These are phyloP conservation scores for Suillus tomentosus DNA, from an alignment of 768 basidiomycete genomes.

Conservation along the genomic window DNA sequence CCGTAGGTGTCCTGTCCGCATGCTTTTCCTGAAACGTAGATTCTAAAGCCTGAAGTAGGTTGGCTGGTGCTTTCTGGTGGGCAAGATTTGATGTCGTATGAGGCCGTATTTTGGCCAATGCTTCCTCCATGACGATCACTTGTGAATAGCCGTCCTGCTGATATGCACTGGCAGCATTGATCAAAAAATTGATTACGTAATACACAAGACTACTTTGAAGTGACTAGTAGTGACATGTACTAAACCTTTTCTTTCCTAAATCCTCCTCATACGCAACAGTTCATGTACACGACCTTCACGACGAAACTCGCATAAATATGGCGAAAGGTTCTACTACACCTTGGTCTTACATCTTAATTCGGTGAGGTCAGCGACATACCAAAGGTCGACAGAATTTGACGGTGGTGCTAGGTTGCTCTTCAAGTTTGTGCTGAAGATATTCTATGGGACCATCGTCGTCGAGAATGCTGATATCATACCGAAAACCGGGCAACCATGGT, in stretches of 20 bases:
- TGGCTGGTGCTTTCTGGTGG: constrained; percentile 89
- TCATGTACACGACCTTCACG: constrained; percentile 15
- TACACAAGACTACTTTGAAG: constrained; percentile 1
- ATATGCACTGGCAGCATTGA: constrained; percentile 4
- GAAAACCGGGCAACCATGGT: constrained; percentile 75
- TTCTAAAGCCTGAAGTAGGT: constrained; percentile 83
- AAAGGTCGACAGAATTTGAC: constrained; percentile 11
- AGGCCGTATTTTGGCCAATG: constrained; percentile 82
- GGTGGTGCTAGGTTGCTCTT: constrained; percentile 56
- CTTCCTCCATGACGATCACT: constrained; percentile 53
- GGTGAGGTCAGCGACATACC: constrained; percentile 40
- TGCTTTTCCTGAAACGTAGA: constrained; percentile 71
- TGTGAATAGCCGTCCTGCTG: neutral
- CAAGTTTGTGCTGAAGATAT: constrained; percentile 84
- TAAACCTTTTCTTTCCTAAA: neutral
- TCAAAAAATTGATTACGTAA: constrained; percentile 39
- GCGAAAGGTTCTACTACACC: constrained; percentile 44
- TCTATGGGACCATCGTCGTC: constrained; percentile 87
- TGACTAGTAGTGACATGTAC: neutral
- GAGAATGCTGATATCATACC: constrained; percentile 77
- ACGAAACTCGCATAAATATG: constrained; percentile 27
- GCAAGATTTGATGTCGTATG: constrained; percentile 79
- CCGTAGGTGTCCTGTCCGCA: constrained; percentile 73
- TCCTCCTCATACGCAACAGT: neutral
- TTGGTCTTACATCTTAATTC: constrained; percentile 70